Conservation (phyloP, 805 yeast genomes). For the Hanseniaspora lachancei region DNA sequence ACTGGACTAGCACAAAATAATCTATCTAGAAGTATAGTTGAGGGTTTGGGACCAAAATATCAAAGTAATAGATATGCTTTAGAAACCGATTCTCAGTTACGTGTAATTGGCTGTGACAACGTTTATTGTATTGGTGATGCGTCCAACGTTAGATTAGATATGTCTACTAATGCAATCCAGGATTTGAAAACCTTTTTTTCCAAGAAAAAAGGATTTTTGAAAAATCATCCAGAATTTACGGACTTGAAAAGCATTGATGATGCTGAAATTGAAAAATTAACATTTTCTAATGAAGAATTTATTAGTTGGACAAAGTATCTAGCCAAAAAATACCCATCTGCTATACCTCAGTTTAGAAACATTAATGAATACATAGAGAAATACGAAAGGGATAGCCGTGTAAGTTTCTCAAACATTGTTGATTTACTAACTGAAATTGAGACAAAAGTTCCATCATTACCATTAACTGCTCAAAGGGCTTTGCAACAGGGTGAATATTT, state of each 20-base stretch:
- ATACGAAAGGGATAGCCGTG: conserved; percentile 39
- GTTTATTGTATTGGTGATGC: conserved; percentile 66
- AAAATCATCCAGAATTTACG: conserved; percentile 39
- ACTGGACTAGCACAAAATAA: conserved; percentile 63
- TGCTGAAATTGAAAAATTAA: conserved; percentile 25
- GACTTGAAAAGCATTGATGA: neutral
- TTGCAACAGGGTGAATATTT: conserved; percentile 57
- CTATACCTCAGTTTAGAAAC: conserved; percentile 41
- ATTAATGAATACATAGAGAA: conserved; percentile 40
- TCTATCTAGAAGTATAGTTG: conserved; percentile 42
- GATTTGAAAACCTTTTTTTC: conserved; percentile 28
- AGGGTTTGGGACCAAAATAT: conserved; percentile 30
- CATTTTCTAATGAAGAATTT: conserved; percentile 37
- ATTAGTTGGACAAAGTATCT: conserved; percentile 36
- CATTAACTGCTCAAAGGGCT: conserved; percentile 66
- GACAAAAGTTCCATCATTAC: conserved; percentile 50
- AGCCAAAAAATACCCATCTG: conserved; percentile 42
- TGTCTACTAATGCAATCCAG: conserved; percentile 43
- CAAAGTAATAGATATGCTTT: conserved; percentile 59
- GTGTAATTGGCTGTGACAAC: conserved; percentile 58
- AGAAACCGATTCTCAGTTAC: conserved; percentile 59
- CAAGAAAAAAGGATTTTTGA: conserved; percentile 26
- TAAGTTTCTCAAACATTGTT: conserved; percentile 40
- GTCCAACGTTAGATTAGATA: conserved; percentile 48
- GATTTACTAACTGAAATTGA: conserved; percentile 42